Percentiles rank a stretch among this genome's conserved stretches.
phyloP scores from a whole-genome alignment of 495 filamentous ascomycete genomes.

The Penicillium lividum region DNA sequence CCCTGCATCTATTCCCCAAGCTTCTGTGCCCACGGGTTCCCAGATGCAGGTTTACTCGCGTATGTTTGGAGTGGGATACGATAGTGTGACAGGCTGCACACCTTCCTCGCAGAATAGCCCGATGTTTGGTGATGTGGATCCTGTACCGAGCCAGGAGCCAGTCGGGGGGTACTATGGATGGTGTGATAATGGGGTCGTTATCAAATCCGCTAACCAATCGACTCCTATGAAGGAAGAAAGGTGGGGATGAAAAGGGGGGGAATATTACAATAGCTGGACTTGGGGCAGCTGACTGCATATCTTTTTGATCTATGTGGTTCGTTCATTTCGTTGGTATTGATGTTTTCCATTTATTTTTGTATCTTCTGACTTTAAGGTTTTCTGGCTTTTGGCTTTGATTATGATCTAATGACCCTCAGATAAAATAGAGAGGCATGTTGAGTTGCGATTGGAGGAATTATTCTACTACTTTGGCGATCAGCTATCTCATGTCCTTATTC shows the following conservation, averaged over 20 bases:
- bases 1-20: too few species aligned
- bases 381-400: conserved; percentile 7
- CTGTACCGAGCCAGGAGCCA: conserved; percentile 22
- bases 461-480: not conserved
- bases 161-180: not conserved
- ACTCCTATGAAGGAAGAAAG: conserved; percentile 10
- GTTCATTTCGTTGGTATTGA: not conserved
- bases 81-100: conserved; percentile 32
- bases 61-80: conserved; percentile 9
- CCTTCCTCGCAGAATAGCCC: conserved; percentile 23
- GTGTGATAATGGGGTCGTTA: conserved; percentile 18
- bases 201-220: conserved; percentile 18
- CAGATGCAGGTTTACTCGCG: too few species aligned
- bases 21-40: too few species aligned
- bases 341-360: conserved; percentile 9
- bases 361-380: not conserved
- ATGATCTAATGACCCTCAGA: conserved; percentile 7
- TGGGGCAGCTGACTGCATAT: conserved; percentile 16
- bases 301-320: conserved; percentile 1
- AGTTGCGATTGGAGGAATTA: conserved; percentile 4
- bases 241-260: not conserved
- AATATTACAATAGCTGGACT: too few species aligned
- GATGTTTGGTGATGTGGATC: conserved; percentile 24
- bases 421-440: conserved; percentile 19
- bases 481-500: conserved; percentile 9